These are phyloP conservation scores for Hawksworthiomyces lignivorus DNA, from an alignment of 2,329 filamentous ascomycete genomes.

Conservation along the genomic window DNA sequence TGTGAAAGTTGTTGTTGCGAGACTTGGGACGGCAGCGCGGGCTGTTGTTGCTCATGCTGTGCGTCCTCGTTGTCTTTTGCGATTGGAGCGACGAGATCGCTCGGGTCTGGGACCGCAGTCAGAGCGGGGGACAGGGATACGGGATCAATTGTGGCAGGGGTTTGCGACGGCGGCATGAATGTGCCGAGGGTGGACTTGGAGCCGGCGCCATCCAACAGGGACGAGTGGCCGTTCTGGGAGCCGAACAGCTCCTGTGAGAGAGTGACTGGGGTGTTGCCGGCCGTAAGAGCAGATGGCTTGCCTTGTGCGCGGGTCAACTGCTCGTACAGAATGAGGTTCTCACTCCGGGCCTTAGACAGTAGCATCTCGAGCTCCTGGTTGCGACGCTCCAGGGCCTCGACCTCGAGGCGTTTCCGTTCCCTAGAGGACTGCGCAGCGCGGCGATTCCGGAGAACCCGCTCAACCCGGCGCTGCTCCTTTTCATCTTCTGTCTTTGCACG, in stretches of 20 bases:
- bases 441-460: slow-evolving; percentile 93
- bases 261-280: slow-evolving; percentile 39
- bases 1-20: not conserved
- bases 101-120: slow-evolving; percentile 40
- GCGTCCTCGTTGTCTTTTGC: slow-evolving; percentile 21
- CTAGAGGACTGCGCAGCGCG: slow-evolving; percentile 93
- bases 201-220: slow-evolving; percentile 21
- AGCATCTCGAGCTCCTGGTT: slow-evolving; percentile 63
- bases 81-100: slow-evolving; percentile 16
- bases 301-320: slow-evolving; percentile 43
- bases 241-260: slow-evolving; percentile 53
- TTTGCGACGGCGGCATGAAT: slow-evolving; percentile 31
- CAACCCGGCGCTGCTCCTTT: slow-evolving; percentile 95
- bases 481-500: slow-evolving; percentile 98
- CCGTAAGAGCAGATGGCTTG: slow-evolving; percentile 34
- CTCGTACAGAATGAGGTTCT: slow-evolving; percentile 40
- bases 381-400: slow-evolving; percentile 73
- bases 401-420: slow-evolving; percentile 82
- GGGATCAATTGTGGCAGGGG: slow-evolving; percentile 48
- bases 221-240: slow-evolving; percentile 32
- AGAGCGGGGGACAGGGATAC: slow-evolving; percentile 53
- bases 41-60: slow-evolving; percentile 14
- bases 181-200: slow-evolving; percentile 31
- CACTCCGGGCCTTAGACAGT: slow-evolving; percentile 31
- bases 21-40: not conserved